Base-by-base conservation (phyloP, 495 filamentous ascomycete species). In the Trichocladium antarcticum region DNA sequence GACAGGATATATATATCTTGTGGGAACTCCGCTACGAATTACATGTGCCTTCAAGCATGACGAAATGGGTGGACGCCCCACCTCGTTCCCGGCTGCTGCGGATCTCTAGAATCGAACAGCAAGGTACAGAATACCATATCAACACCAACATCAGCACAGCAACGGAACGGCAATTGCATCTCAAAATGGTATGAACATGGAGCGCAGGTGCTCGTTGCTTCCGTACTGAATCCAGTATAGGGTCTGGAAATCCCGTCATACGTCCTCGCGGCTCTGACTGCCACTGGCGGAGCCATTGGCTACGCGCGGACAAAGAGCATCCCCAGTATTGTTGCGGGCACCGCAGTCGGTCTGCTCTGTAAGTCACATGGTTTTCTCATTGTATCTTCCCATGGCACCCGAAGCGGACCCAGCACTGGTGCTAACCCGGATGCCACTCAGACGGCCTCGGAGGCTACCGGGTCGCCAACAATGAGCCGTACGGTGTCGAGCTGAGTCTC, bases 211-310 rank as follows among this genome's bases (percentile, higher is more conserved):
- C 9, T 27, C 15, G 8, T 34, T 2, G 15, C 4, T 16, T n/a
- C 34, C 31, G 5, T 41, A 37, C 49, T 45, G 32, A 28, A 6
- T 14, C 7, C n/a, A 5, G 11, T 17, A 15, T 36, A 67, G 60
- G 62, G 60, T 37, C 59, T 66, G 34, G 60, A 68, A 59, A 31
- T 66, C 37, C 56, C 62, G 6, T 87, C 90, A 42, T 82, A 82
- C 65, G 56, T 84, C 57, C 83, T 98, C 64, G 84, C 82, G 44
- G 73, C 78, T 56, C 74, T 98, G 24, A 95, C 88, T 51, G 87
- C 87, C 42, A 71, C 83, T 37, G 92, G 92, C 55, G 92, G 92
- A 50, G 80, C 81, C 45, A 83, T 84, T 57, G 92, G 92, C 60
- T 98, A 83, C 42, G 54, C 70, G 27, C 82, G 81, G 59, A 92